These are phyloP conservation scores for Trapa incisa DNA, from an alignment of 345 rosid genomes.

Conservation along the genomic window DNA sequence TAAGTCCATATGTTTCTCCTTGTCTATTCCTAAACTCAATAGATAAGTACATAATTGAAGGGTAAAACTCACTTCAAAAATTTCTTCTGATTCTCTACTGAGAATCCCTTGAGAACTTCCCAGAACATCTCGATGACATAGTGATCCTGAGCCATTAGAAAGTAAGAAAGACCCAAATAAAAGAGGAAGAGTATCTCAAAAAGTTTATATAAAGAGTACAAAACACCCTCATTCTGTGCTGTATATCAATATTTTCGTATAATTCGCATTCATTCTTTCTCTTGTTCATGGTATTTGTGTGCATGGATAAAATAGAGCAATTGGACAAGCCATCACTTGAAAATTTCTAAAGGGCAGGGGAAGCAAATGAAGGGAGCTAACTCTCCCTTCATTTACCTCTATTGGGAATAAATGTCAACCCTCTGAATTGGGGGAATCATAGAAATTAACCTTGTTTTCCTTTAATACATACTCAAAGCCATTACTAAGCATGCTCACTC, in stretches of 20 bases:
- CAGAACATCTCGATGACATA: slow-evolving; percentile 94
- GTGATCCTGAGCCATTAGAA: slow-evolving; percentile 57
- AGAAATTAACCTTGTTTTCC: no score
- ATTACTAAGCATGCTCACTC: no score
- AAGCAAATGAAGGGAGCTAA: no score
- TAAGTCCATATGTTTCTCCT: neutral
- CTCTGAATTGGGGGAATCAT: no score
- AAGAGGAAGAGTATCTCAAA: neutral
- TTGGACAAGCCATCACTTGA: no score
- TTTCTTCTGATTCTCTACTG: slow-evolving; percentile 73
- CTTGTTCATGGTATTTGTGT: neutral
- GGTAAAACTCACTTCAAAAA: slow-evolving; percentile 64
- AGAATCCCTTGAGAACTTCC: slow-evolving; percentile 85
- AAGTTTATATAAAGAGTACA: neutral
- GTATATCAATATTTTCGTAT: neutral
- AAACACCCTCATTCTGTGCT: slow-evolving; percentile 22
- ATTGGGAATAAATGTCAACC: no score
- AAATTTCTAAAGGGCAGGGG: no score
- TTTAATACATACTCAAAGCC: no score
- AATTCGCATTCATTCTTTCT: neutral
- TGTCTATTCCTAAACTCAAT: neutral
- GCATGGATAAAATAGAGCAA: no score
- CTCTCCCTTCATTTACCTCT: no score
- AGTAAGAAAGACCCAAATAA: slow-evolving; percentile 1
- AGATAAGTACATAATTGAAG: neutral